A percentile compares a stretch with the other conserved stretches of the same genome.
phyloP scores from a whole-genome alignment of 2,329 filamentous ascomycete species.

The Aspergillus cejpii region DNA sequence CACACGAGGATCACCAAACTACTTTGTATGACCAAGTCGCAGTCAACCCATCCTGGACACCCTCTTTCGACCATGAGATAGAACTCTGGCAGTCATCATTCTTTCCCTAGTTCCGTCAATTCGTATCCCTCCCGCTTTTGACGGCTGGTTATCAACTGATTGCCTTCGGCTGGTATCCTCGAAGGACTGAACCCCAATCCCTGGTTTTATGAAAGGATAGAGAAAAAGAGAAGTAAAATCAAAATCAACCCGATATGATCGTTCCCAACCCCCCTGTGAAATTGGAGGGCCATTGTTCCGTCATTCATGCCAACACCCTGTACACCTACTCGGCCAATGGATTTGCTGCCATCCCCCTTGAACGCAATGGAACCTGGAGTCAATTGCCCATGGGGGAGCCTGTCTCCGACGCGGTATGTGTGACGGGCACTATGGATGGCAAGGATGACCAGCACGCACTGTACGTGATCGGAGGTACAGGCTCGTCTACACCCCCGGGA shows the following conservation, averaged over 20 bases:
- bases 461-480: constrained; percentile 75
- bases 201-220: background rate
- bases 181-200: constrained; percentile 13
- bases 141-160: constrained; percentile 24
- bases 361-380: constrained; percentile 65
- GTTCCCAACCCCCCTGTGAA: constrained; percentile 63
- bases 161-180: constrained; percentile 28
- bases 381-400: constrained; percentile 58
- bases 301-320: constrained; percentile 71
- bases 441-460: constrained; percentile 57
- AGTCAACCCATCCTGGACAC: too few species aligned
- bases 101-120: constrained; percentile 17
- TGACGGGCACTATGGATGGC: constrained; percentile 57
- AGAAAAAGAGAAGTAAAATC: background rate
- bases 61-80: constrained; percentile 30
- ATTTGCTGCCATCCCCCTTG: constrained; percentile 67
- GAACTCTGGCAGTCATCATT: constrained; percentile 32
- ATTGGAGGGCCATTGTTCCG: constrained; percentile 72
- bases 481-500: constrained; percentile 58
- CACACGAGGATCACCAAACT: background rate
- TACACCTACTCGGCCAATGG: constrained; percentile 72
- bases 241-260: constrained; percentile 50
- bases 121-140: constrained; percentile 11
- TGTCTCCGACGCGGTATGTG: constrained; percentile 70
- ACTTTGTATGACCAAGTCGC: background rate